Evolutionary conservation across 108 stramenopile genomes (phyloP).

Genomic region (Nitzschia sp.): DNA sequence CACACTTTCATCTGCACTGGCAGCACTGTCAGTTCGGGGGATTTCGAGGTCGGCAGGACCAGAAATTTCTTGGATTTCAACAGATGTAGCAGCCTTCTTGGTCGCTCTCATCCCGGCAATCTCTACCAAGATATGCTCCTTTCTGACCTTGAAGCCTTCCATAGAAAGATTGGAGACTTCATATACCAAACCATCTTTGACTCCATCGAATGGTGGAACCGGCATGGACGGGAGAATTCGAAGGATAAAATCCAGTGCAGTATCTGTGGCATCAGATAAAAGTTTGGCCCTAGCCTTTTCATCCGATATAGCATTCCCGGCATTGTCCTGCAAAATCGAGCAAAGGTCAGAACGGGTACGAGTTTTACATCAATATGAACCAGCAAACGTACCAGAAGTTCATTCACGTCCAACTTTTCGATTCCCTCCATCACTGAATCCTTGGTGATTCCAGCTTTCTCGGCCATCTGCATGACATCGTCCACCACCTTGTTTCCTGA

Average conservation of each 20-base stretch:
- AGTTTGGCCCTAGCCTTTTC: slow-evolving; percentile 73
- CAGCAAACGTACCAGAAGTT: slow-evolving; percentile 47
- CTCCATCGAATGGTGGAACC: slow-evolving; percentile 86
- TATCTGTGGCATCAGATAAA: slow-evolving; percentile 78
- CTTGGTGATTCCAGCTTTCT: slow-evolving; percentile 84
- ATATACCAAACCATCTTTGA: slow-evolving; percentile 82
- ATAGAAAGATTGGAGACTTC: slow-evolving; percentile 80
- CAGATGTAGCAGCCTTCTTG: slow-evolving; percentile 21
- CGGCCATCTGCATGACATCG: slow-evolving; percentile 65
- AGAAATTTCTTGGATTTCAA: background rate
- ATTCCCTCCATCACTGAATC: slow-evolving; percentile 74
- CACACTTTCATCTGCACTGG: slow-evolving; percentile 6
- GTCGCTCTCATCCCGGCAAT: slow-evolving; percentile 86
- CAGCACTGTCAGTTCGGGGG: background rate
- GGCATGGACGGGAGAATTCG: slow-evolving; percentile 83
- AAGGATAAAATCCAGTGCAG: slow-evolving; percentile 83
- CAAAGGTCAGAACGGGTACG: background rate
- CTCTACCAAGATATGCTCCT: slow-evolving; percentile 83
- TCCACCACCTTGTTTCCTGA: slow-evolving; percentile 66
- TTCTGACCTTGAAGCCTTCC: slow-evolving; percentile 85
- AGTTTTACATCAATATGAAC: background rate
- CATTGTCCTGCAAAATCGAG: slow-evolving; percentile 37
- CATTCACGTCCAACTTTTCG: slow-evolving; percentile 72
- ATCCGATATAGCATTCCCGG: slow-evolving; percentile 74
- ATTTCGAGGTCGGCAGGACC: background rate